These are phyloP conservation scores for Aspergillus fischeri DNA, from an alignment of 2,329 filamentous ascomycete species.

Conservation along the genomic window DNA sequence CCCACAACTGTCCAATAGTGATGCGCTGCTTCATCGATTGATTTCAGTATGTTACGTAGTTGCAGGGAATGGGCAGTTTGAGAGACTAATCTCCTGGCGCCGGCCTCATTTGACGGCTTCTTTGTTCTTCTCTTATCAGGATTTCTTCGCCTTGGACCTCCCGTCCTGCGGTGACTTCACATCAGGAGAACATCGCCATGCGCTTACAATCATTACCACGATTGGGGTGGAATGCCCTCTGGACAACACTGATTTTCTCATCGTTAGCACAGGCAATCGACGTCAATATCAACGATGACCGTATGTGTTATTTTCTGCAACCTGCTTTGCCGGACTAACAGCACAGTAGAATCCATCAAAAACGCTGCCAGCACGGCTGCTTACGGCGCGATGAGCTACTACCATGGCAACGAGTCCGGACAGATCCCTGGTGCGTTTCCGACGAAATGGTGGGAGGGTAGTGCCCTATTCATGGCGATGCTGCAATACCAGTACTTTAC, in stretches of 20 bases:
- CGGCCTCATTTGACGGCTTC: neutral
- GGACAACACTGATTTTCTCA: slow-evolving; percentile 4
- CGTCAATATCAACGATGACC: slow-evolving; percentile 24
- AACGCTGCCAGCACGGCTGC: slow-evolving; percentile 41
- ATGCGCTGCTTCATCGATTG: neutral
- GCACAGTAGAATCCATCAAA: slow-evolving; percentile 40
- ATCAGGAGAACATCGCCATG: neutral
- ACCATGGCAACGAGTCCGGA: slow-evolving; percentile 50
- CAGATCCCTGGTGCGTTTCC: slow-evolving; percentile 55
- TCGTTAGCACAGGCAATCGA: slow-evolving; percentile 16
- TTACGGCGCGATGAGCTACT: slow-evolving; percentile 50
- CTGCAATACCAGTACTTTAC: slow-evolving; percentile 69
- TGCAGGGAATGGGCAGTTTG: neutral
- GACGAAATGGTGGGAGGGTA: slow-evolving; percentile 74
- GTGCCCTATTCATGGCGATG: slow-evolving; percentile 64
- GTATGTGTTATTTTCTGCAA: slow-evolving; percentile 11
- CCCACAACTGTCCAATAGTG: neutral
- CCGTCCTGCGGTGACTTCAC: neutral
- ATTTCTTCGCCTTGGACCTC: neutral
- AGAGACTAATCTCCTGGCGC: neutral
- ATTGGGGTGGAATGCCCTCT: neutral
- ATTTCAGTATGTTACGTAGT: neutral
- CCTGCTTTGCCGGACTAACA: neutral
- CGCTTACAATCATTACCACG: neutral
- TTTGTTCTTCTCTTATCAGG: neutral